These are phyloP conservation scores for Vaccinium vitisidaea DNA, from an alignment of 148 eudicot genomes.

Conservation along the genomic window DNA sequence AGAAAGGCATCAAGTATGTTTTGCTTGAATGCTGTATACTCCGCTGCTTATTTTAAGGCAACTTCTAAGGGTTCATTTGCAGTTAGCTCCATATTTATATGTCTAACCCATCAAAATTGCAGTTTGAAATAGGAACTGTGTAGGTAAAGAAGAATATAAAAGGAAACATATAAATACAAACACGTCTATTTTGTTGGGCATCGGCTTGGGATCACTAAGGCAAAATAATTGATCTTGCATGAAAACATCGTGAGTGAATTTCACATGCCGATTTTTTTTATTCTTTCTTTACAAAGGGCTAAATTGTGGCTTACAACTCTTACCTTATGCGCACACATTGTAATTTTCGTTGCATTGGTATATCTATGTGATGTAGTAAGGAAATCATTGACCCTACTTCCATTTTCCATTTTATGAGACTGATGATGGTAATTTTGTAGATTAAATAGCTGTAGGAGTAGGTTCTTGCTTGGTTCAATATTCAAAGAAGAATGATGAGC, in stretches of 20 bases:
- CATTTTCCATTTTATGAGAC: neutral
- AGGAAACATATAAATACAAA: neutral
- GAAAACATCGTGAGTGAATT: neutral
- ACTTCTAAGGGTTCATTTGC: neutral
- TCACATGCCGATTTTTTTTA: neutral
- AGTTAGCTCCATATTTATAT: neutral
- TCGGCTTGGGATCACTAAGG: neutral
- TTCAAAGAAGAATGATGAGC: too few relatives aligned
- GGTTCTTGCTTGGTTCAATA: too few relatives aligned
- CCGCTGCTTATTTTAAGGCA: neutral
- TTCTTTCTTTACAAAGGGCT: neutral
- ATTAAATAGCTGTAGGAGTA: too few relatives aligned
- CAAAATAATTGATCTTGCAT: neutral
- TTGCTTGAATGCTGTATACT: neutral
- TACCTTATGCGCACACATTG: neutral
- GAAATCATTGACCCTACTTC: too few relatives aligned
- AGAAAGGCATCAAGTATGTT: constrained; percentile 86
- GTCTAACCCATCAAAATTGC: neutral
- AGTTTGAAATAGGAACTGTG: neutral
- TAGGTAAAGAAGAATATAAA: too few relatives aligned
- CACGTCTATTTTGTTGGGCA: neutral
- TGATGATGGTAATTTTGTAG: neutral
- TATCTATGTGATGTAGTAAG: too few relatives aligned
- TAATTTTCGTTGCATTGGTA: neutral
- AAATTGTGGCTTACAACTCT: neutral